Base-by-base conservation (phyloP, 1,139 yeast genomes). In the Saccharomyces uvarum region DNA sequence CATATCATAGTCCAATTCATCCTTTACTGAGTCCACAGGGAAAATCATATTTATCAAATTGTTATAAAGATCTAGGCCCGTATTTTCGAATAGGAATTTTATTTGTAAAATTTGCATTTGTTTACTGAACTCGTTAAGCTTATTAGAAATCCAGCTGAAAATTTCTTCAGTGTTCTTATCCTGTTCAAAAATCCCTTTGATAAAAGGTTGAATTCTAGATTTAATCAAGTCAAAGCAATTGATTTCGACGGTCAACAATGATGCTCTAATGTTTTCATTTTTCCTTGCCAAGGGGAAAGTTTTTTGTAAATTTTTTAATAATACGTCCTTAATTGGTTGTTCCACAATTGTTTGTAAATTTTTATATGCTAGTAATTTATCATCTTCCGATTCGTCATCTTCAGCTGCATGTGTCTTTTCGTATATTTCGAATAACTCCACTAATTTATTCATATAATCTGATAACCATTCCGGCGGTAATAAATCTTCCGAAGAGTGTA, bases 391-490 rank as follows among this genome's bases (percentile, higher is more conserved):
- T 32, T 63, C 63, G 13, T 59, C 64, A 2, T 58, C 54, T 28
- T 38, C 44, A 3, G 54, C 51, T 27, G 53, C 53, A 5, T 65
- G 53, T 6, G 72, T 66, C n/a, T 72, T 72, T 28, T 81, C 85
- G 53, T 81, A 73, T 2, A 79, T 67, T 6, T 80, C 81, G 55
- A 83, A 71, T 19, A 80, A 70, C 32, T 77, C 82, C 0, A 78
- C 67, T 0, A 73, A 50, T 50, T 63, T 61, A 38, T 57, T 61
- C 59, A 80, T 74, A 62, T 80, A 82, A 6, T 81, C 83, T 51
- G 80, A 74, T 14, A 86, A 69, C 95, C 93, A 86, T 59, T 84
- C 89, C 0, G 93, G 91, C 7, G 89, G 80, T 57, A 84, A 78
- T 50, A 85, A 72, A 49, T 68, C 70, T 7, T 58, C 61, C 21